Percentiles rank a stretch among this genome's conserved stretches.
Conservation (phyloP, 1,284 basidiomycete genomes). For the Butyriboletus appendiculatus region DNA sequence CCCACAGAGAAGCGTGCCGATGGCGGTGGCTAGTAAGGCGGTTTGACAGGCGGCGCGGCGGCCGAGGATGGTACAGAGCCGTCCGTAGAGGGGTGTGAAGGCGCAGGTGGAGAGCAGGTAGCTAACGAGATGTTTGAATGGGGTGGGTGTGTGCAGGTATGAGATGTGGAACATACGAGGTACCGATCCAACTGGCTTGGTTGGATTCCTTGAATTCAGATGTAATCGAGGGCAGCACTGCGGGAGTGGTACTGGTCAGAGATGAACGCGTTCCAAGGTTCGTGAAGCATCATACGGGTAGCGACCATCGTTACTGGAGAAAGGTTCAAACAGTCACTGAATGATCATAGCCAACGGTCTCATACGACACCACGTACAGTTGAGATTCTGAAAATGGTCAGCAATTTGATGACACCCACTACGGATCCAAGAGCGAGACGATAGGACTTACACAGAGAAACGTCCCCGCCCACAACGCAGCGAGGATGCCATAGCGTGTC, state of each 20-base stretch:
- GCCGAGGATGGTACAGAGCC: conserved; percentile 25
- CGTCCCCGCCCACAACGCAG: conserved; percentile 18
- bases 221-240: conserved; percentile 23
- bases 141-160: fast-evolving
- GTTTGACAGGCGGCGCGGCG: conserved; percentile 20
- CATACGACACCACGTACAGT: conserved; percentile 16
- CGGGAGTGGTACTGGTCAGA: not conserved
- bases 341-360: not conserved
- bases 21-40: conserved; percentile 8
- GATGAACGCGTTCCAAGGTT: not conserved
- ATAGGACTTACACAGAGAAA: conserved; percentile 20
- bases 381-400: conserved; percentile 15
- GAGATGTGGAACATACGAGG: conserved; percentile 12
- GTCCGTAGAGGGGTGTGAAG: conserved; percentile 26
- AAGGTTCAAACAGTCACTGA: not conserved
- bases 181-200: conserved; percentile 27
- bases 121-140: not conserved
- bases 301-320: conserved; percentile 29
- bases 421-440: not conserved
- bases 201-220: conserved; percentile 24
- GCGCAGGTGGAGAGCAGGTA: conserved; percentile 23
- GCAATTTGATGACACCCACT: not conserved
- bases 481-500: conserved; percentile 17
- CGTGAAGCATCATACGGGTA: conserved; percentile 12
- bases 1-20: conserved; percentile 19